phyloP scores from a whole-genome alignment of 306 rosid species.

The Senna siamea region DNA sequence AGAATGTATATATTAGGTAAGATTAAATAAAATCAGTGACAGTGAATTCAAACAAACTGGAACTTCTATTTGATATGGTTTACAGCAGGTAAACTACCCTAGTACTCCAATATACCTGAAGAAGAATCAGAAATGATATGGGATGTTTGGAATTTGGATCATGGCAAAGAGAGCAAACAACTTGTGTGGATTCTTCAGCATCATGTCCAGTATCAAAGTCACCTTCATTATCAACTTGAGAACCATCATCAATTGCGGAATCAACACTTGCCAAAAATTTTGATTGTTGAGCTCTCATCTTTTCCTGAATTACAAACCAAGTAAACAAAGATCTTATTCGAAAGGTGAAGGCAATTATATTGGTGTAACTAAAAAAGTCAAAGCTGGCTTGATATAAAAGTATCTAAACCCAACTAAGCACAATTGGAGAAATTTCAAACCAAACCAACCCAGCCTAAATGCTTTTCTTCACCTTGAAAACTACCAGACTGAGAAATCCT shows the following conservation, averaged over 20 bases:
- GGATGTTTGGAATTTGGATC: slow-evolving; percentile 72
- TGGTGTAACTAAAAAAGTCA: slow-evolving; percentile 21
- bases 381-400: slow-evolving; percentile 14
- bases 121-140: slow-evolving; percentile 78
- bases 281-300: slow-evolving; percentile 89
- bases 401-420: slow-evolving; percentile 11
- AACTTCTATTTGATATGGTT: slow-evolving; percentile 29
- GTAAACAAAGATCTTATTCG: slow-evolving; percentile 32
- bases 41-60: slow-evolving; percentile 6
- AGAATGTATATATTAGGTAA: slow-evolving; percentile 25
- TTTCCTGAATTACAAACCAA: slow-evolving; percentile 58
- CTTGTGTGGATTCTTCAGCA: slow-evolving; percentile 62
- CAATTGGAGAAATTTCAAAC: slow-evolving; percentile 19
- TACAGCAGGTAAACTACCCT: neutral
- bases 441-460: neutral
- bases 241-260: slow-evolving; percentile 56
- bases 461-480: slow-evolving; percentile 28
- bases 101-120: slow-evolving; percentile 58
- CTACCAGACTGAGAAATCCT: slow-evolving; percentile 17
- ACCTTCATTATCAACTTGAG: slow-evolving; percentile 58
- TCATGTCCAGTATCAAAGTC: slow-evolving; percentile 49
- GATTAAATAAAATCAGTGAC: slow-evolving; percentile 14
- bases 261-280: slow-evolving; percentile 85
- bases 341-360: slow-evolving; percentile 32
- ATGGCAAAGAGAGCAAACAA: slow-evolving; percentile 94